Evolutionary conservation across 2,329 filamentous ascomycete genomes (phyloP).

Genomic region (Xylaria hypoxylon): DNA sequence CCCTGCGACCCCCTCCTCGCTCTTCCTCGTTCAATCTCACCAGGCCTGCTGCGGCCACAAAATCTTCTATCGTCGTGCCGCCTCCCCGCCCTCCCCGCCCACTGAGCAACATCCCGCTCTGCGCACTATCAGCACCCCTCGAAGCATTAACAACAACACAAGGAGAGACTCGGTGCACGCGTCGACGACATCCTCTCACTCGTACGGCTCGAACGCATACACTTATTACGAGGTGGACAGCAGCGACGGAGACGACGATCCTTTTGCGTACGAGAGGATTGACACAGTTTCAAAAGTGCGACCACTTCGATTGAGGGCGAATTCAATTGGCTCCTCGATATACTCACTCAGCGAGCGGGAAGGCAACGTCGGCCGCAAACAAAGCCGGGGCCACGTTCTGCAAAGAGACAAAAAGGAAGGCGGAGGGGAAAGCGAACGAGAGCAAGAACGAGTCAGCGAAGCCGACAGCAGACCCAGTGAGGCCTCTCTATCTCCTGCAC

Average conservation of each 20-base stretch:
- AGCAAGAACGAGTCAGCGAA: slow-evolving; percentile 36
- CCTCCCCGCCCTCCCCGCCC: slow-evolving; percentile 57
- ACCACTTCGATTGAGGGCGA: slow-evolving; percentile 45
- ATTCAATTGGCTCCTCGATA: slow-evolving; percentile 49
- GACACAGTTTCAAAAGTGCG: slow-evolving; percentile 41
- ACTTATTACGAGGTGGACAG: slow-evolving; percentile 53
- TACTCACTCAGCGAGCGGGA: slow-evolving; percentile 48
- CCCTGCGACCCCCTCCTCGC: slow-evolving; percentile 50
- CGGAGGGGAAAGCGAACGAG: neutral
- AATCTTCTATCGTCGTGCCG: slow-evolving; percentile 29
- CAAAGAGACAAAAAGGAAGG: slow-evolving; percentile 2
- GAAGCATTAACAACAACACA: slow-evolving; percentile 53
- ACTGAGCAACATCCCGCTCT: slow-evolving; percentile 66
- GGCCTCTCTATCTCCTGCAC: slow-evolving; percentile 45
- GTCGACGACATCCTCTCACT: slow-evolving; percentile 56
- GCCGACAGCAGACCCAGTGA: slow-evolving; percentile 47
- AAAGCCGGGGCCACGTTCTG: slow-evolving; percentile 18
- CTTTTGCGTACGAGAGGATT: slow-evolving; percentile 49
- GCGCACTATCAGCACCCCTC: slow-evolving; percentile 52
- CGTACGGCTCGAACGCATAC: slow-evolving; percentile 37
- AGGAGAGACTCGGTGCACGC: slow-evolving; percentile 69
- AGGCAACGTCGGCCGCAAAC: neutral
- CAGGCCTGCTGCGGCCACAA: slow-evolving; percentile 28
- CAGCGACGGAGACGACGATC: slow-evolving; percentile 54
- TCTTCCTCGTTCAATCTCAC: slow-evolving; percentile 47